phyloP scores from a whole-genome alignment of 352 stramenopile genomes.

The Pelagophyceae sp. region DNA sequence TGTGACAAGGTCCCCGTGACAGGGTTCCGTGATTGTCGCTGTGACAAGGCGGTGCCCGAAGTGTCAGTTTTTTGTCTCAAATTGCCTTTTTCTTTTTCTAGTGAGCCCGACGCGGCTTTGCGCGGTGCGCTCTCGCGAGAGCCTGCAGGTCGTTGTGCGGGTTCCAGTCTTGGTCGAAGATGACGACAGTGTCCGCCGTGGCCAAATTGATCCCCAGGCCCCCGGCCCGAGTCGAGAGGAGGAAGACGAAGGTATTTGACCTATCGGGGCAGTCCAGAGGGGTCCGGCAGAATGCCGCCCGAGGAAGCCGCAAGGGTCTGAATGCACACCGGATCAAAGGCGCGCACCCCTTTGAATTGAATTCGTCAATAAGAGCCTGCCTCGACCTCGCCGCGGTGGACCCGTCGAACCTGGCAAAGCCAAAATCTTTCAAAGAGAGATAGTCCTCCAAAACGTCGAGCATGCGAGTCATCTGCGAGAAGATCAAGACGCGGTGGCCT shows the following conservation, averaged over 20 bases:
- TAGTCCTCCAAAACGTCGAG: slow-evolving; percentile 99
- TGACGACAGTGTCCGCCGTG: slow-evolving; percentile 80
- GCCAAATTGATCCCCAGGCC: slow-evolving; percentile 83
- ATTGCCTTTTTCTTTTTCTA: no score
- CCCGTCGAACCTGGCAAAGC: slow-evolving; percentile 82
- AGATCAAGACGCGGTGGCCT: slow-evolving; percentile 95
- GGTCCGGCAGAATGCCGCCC: slow-evolving; percentile 74
- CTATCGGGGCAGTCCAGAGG: no score
- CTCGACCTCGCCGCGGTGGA: slow-evolving; percentile 60
- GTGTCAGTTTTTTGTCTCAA: no score
- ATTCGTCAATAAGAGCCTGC: slow-evolving; percentile 82
- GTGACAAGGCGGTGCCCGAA: no score
- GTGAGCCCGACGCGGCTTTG: no score
- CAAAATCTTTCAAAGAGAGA: slow-evolving; percentile 62
- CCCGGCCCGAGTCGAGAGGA: slow-evolving; percentile 80
- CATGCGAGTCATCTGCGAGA: slow-evolving; percentile 99
- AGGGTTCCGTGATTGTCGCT: no score
- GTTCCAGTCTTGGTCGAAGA: slow-evolving; percentile 86
- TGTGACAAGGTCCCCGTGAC: no score
- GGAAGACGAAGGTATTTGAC: slow-evolving; percentile 95
- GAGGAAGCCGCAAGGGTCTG: no score
- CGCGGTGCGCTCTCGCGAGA: slow-evolving; percentile 70
- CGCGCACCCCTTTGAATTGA: no score
- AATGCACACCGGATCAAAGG: slow-evolving; percentile 45
- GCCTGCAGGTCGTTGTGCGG: slow-evolving; percentile 82